These are phyloP conservation scores for Tetrapisispora taiwanensis DNA, from an alignment of 805 yeast species.

Conservation along the genomic window DNA sequence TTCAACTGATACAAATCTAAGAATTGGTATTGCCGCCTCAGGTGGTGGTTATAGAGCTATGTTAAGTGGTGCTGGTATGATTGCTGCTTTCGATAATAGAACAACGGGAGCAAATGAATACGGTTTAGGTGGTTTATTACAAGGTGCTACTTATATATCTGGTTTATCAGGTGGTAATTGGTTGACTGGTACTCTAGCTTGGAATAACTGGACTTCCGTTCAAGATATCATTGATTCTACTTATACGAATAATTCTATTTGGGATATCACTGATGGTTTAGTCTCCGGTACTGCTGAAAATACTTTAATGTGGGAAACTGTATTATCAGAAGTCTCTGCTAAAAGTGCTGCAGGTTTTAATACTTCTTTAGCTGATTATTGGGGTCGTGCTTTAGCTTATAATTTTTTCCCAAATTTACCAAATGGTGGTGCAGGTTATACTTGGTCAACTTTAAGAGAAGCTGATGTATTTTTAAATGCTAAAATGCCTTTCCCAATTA, in stretches of 20 bases:
- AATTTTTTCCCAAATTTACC: slow-evolving; percentile 57
- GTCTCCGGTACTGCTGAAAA: slow-evolving; percentile 45
- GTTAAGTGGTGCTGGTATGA: slow-evolving; percentile 75
- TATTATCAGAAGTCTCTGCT: slow-evolving; percentile 41
- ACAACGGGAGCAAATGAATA: slow-evolving; percentile 44
- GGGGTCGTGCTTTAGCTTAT: slow-evolving; percentile 70
- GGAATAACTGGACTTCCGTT: slow-evolving; percentile 66
- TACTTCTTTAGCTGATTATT: slow-evolving; percentile 60
- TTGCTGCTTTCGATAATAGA: slow-evolving; percentile 70
- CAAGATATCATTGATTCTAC: slow-evolving; percentile 43
- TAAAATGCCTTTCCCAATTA: slow-evolving; percentile 65
- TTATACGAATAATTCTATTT: slow-evolving; percentile 34
- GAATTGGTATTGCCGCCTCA: slow-evolving; percentile 53
- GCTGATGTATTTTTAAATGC: slow-evolving; percentile 51
- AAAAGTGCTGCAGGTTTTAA: slow-evolving; percentile 57
- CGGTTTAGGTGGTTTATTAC: slow-evolving; percentile 68
- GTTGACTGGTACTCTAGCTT: slow-evolving; percentile 60
- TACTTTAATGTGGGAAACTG: slow-evolving; percentile 41
- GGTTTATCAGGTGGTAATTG: slow-evolving; percentile 85
- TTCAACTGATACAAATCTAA: slow-evolving; percentile 16
- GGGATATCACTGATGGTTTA: slow-evolving; percentile 62
- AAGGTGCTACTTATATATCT: slow-evolving; percentile 57
- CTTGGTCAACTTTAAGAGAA: slow-evolving; percentile 50
- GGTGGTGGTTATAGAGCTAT: slow-evolving; percentile 93
- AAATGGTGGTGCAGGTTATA: slow-evolving; percentile 54